A percentile compares a stretch with the other conserved stretches of the same genome.
These are phyloP conservation scores for Hippophae tibetana DNA, from an alignment of 306 rosid species.

Conservation along the genomic window DNA sequence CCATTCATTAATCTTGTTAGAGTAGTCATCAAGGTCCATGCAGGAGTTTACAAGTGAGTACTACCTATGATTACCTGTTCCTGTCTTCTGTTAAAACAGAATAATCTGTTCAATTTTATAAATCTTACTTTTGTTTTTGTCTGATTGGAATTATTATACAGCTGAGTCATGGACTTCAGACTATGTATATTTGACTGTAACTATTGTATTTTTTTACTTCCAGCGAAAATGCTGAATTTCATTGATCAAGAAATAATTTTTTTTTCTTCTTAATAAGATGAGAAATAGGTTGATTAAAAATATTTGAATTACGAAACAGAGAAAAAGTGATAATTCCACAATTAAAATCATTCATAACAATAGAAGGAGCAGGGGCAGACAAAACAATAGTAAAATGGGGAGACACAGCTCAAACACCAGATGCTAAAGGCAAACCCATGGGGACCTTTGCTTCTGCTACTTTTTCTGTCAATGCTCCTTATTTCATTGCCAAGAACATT, in stretches of 20 bases:
- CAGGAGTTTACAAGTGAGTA: constrained; percentile 91
- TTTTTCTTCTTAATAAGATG: too few relatives aligned
- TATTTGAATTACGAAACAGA: constrained; percentile 22
- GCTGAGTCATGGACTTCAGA: too few relatives aligned
- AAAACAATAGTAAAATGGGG: constrained; percentile 92
- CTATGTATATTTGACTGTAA: too few relatives aligned
- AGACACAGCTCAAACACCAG: constrained; percentile 88
- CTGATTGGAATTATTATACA: too few relatives aligned
- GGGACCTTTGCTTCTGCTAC: constrained; percentile 88
- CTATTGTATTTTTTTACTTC: too few relatives aligned
- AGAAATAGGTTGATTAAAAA: too few relatives aligned
- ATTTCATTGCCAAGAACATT: constrained; percentile 88
- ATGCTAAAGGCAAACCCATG: constrained; percentile 55
- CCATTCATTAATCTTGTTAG: constrained; percentile 74
- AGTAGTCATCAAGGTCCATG: constrained; percentile 87
- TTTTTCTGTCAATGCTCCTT: constrained; percentile 81
- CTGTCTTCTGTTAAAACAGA: too few relatives aligned
- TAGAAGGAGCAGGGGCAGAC: constrained; percentile 89
- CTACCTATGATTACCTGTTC: not conserved
- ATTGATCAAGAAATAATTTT: too few relatives aligned
- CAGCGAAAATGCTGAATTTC: too few relatives aligned
- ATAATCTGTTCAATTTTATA: too few relatives aligned
- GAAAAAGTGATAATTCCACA: constrained; percentile 82
- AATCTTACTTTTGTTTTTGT: too few relatives aligned
- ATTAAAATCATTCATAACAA: constrained; percentile 70